Conservation (phyloP, 371 early-diverging fungal genomes). For the Blakeslea trispora region DNA sequence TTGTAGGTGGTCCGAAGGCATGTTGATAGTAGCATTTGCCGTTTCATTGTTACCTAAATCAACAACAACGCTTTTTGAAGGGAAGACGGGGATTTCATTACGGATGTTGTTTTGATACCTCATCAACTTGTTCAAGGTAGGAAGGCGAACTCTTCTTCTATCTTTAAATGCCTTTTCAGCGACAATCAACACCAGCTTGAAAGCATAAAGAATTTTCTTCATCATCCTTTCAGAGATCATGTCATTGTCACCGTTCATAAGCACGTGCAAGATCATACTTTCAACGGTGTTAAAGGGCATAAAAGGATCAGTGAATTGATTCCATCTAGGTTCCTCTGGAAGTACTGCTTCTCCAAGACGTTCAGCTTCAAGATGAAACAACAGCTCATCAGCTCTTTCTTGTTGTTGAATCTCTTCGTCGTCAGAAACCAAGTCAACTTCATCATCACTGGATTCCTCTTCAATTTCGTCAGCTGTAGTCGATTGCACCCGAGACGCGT, state of each 20-base stretch:
- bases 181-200: background rate
- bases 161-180: background rate
- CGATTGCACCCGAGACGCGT: too few species aligned
- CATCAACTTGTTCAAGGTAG: background rate
- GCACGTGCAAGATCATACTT: background rate
- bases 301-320: background rate
- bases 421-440: too few species aligned
- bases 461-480: too few species aligned
- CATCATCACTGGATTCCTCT: too few species aligned
- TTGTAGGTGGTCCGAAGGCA: background rate
- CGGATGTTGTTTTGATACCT: background rate
- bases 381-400: too few species aligned
- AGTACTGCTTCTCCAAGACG: too few species aligned
- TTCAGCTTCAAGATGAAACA: too few species aligned
- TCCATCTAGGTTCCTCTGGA: background rate
- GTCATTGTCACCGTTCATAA: background rate
- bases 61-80: background rate
- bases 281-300: background rate
- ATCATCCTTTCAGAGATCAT: background rate
- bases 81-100: background rate
- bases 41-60: background rate
- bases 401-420: too few species aligned
- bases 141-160: background rate
- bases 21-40: background rate
- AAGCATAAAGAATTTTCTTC: background rate